A percentile compares a stretch with the other conserved stretches of the same genome.
phyloP scores from a whole-genome alignment of 768 basidiomycete genomes.

The Neoboletus magnificus region DNA sequence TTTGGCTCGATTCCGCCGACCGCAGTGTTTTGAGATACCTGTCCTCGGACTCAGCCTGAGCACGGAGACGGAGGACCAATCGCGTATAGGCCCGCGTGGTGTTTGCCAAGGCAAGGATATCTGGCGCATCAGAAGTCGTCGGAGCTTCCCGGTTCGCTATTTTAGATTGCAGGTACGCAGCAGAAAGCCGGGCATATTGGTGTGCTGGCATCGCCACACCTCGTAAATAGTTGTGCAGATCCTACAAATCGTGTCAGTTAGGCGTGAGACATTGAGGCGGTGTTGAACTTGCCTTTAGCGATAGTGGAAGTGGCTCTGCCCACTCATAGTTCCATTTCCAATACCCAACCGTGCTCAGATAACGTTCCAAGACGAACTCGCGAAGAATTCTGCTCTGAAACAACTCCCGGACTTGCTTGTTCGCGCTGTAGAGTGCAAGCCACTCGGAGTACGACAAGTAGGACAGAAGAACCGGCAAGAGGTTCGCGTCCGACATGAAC shows the following conservation, averaged over 20 bases:
- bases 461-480: slow-evolving; percentile 54
- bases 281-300: slow-evolving; percentile 50
- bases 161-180: slow-evolving; percentile 53
- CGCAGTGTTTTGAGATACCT: slow-evolving; percentile 17
- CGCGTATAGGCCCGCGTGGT: slow-evolving; percentile 75
- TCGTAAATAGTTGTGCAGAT: slow-evolving; percentile 76
- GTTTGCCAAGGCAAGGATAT: slow-evolving; percentile 51
- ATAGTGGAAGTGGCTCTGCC: slow-evolving; percentile 60
- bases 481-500: slow-evolving; percentile 50
- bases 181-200: slow-evolving; percentile 62
- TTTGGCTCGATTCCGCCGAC: slow-evolving; percentile 1
- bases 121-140: slow-evolving; percentile 38
- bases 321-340: slow-evolving; percentile 53
- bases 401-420: slow-evolving; percentile 51
- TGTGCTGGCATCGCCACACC: slow-evolving; percentile 75
- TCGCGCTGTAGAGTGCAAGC: slow-evolving; percentile 56
- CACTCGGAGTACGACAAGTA: slow-evolving; percentile 74
- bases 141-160: slow-evolving; percentile 38
- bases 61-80: slow-evolving; percentile 73
- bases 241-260: slow-evolving; percentile 41
- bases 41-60: slow-evolving; percentile 68
- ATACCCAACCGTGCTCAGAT: slow-evolving; percentile 71
- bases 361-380: slow-evolving; percentile 68
- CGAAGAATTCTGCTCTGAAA: slow-evolving; percentile 48
- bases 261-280: neutral